phyloP scores from a whole-genome alignment of 805 yeast genomes.

The Candida broadrunensis region DNA sequence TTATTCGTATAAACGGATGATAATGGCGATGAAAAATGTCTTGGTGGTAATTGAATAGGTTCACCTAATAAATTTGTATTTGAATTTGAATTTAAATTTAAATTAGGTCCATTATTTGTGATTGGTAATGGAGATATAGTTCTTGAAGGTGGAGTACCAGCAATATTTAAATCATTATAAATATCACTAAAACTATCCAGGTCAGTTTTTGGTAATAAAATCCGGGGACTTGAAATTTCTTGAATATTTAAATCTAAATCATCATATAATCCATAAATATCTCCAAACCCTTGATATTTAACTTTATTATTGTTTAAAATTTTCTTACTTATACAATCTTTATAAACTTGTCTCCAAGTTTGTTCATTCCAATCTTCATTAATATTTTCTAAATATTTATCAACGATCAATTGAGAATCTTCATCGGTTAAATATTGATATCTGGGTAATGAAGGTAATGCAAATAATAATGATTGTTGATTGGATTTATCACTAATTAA shows the following conservation, averaged over 20 bases:
- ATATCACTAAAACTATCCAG: background rate
- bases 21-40: background rate
- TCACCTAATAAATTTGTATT: background rate
- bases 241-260: conserved; percentile 8
- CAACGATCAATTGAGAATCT: conserved; percentile 20
- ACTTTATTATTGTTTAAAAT: conserved; percentile 3
- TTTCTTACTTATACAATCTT: background rate
- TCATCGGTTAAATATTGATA: conserved; percentile 49
- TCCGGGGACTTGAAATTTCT: conserved; percentile 4
- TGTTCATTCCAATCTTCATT: conserved; percentile 22
- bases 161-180: background rate
- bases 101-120: background rate
- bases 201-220: conserved; percentile 1
- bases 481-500: conserved; percentile 73
- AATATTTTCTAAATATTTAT: conserved; percentile 13
- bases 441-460: conserved; percentile 70
- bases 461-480: conserved; percentile 64
- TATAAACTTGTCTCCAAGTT: conserved; percentile 23
- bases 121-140: background rate
- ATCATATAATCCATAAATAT: conserved; percentile 29
- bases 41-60: background rate
- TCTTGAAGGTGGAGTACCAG: background rate
- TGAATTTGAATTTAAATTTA: background rate
- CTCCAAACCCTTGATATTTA: conserved; percentile 34
- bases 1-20: background rate